Base-by-base conservation (phyloP, 768 basidiomycete genomes). In the Hysterangium stoloniferum region DNA sequence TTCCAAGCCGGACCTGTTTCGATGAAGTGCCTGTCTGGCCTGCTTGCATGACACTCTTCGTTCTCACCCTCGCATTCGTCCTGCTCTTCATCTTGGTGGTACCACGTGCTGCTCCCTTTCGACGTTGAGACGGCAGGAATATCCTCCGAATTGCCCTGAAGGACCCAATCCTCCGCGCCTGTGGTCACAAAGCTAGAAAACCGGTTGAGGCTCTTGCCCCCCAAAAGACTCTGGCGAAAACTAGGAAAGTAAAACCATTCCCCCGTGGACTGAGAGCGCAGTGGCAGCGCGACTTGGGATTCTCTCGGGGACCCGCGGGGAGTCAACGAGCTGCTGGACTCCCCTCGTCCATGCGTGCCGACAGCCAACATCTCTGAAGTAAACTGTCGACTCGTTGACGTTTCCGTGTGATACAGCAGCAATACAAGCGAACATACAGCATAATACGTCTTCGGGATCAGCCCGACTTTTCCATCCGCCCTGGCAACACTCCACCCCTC, bases 101-200 rank as follows among this genome's bases (percentile, higher is more conserved):
- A 51, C 25, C 54, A 61, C 61, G 12, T 62, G 57, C 41, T 60
- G 43, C 56, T 55, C 3, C 52, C 53, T 33, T 58, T 58, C 15
- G 58, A 53, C n/a, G 57, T 33, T 1, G 49, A 15, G 7, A 58
- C 54, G 6, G 60, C 38, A 28, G 62, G 51, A 6, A 64, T 55
- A 12, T 72, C 69, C 37, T 67, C 62, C 1, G 67, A 63, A 24
- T 66, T 70, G 4, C 88, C 88, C 44, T 82, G 77, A n/a, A 90
- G 73, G 6, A 90, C 75, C 68, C 81, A 91, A 45, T 82, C 82
- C 62, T 91, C 88, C 8, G 88, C 88, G 31, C 88, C 88, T 52
- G 83, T 87, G 6, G 84, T 87, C 12, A 91, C 87, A 62, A 90
- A 91, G 50, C 75, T 82, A 1, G 86, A 88, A 66, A 91, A 91